Evolutionary conservation across 371 early-diverging fungal genomes (phyloP).

Genomic region (Saksenaea oblongispora): DNA sequence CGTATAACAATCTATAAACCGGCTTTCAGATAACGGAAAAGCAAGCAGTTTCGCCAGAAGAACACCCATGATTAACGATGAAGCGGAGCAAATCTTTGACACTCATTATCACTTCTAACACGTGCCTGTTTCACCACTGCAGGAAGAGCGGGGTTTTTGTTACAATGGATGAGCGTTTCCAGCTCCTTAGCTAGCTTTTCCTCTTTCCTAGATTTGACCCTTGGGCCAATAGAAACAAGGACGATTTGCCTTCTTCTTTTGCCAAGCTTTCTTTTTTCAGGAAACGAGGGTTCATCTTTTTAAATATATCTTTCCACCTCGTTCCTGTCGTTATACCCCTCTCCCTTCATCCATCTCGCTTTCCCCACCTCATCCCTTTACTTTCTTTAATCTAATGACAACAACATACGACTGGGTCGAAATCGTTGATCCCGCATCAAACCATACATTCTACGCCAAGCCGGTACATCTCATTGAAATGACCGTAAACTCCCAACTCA

Average conservation of each 20-base stretch:
- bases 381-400: constrained; percentile 2
- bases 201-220: not conserved
- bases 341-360: constrained; percentile 7
- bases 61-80: too few relatives aligned
- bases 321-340: constrained; percentile 8
- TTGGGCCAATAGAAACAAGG: not conserved
- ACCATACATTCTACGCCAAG: constrained; percentile 81
- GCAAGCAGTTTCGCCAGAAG: too few relatives aligned
- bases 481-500: constrained; percentile 2
- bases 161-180: not conserved
- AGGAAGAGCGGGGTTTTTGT: constrained; percentile 2
- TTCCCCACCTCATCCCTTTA: constrained; percentile 3
- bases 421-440: constrained; percentile 82
- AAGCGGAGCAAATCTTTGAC: too few relatives aligned
- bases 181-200: not conserved
- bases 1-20: too few relatives aligned
- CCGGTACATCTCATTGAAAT: constrained; percentile 46
- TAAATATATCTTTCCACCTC: not conserved
- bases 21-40: too few relatives aligned
- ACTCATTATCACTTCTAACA: not conserved
- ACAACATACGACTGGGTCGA: constrained; percentile 65
- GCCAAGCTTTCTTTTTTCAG: constrained; percentile 3
- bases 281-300: not conserved
- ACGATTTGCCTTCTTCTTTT: not conserved
- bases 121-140: not conserved